These are phyloP conservation scores for Spatholobus suberectus DNA, from an alignment of 306 rosid genomes.

Conservation along the genomic window DNA sequence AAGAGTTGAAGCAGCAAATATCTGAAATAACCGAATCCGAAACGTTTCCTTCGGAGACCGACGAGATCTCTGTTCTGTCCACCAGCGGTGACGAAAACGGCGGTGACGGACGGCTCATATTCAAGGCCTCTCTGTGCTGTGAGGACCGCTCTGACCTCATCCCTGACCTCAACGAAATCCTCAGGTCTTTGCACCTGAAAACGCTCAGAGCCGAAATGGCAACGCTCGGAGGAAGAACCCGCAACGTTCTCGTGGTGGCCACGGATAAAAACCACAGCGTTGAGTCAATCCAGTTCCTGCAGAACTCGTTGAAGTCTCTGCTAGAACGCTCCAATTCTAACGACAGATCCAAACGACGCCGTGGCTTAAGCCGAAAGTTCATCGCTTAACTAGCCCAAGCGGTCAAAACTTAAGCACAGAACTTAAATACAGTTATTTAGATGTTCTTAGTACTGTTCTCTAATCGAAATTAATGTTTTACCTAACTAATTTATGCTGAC, in stretches of 20 bases:
- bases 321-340: slow-evolving; percentile 65
- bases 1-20: slow-evolving; percentile 68
- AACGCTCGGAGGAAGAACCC: slow-evolving; percentile 74
- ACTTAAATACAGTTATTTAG: no score
- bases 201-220: slow-evolving; percentile 75
- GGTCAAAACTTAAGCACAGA: no score
- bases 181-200: slow-evolving; percentile 69
- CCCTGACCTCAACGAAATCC: slow-evolving; percentile 70
- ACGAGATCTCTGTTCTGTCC: slow-evolving; percentile 66
- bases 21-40: slow-evolving; percentile 60
- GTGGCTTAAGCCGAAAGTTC: slow-evolving; percentile 52
- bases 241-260: slow-evolving; percentile 66
- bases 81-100: background rate
- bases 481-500: no score
- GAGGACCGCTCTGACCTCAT: slow-evolving; percentile 44
- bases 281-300: slow-evolving; percentile 75
- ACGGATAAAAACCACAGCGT: slow-evolving; percentile 70
- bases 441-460: no score
- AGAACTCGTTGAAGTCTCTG: slow-evolving; percentile 72
- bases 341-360: slow-evolving; percentile 69
- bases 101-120: slow-evolving; percentile 59
- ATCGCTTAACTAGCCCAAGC: slow-evolving; percentile 16
- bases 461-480: no score
- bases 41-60: slow-evolving; percentile 73
- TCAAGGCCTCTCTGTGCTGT: slow-evolving; percentile 81